These are phyloP conservation scores for Nicotiana noctiflora DNA, from an alignment of 257 asterid genomes.

Conservation along the genomic window DNA sequence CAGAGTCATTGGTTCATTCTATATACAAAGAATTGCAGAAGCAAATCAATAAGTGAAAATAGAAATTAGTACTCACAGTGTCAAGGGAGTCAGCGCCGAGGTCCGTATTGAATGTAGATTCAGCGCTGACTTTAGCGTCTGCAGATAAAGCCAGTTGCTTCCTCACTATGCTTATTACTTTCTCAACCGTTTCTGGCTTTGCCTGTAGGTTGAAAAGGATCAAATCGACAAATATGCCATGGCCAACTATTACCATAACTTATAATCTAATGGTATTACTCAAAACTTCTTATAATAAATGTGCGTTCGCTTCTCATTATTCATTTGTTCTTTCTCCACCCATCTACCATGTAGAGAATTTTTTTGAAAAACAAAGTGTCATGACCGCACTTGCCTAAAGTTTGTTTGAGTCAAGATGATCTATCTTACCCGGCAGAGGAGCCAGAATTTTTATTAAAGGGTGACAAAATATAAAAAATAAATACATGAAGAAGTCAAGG, in stretches of 20 bases:
- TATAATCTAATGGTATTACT: too few relatives aligned
- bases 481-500: too few relatives aligned
- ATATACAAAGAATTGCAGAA: neutral
- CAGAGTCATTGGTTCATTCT: neutral
- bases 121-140: constrained; percentile 42
- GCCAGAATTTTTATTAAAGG: too few relatives aligned
- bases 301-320: too few relatives aligned
- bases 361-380: too few relatives aligned
- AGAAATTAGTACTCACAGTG: constrained; percentile 33
- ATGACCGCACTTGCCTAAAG: too few relatives aligned
- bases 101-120: constrained; percentile 35
- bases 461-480: too few relatives aligned
- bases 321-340: too few relatives aligned
- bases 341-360: too few relatives aligned
- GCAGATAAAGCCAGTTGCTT: constrained; percentile 57
- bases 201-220: constrained; percentile 23
- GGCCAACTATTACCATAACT: neutral
- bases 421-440: too few relatives aligned
- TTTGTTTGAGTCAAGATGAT: too few relatives aligned
- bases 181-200: constrained; percentile 62
- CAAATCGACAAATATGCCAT: neutral
- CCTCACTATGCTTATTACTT: constrained; percentile 53
- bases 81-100: constrained; percentile 87
- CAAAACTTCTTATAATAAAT: too few relatives aligned
- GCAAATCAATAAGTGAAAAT: neutral